phyloP scores from a whole-genome alignment of 345 rosid species.

The Gossypium stocksii region DNA sequence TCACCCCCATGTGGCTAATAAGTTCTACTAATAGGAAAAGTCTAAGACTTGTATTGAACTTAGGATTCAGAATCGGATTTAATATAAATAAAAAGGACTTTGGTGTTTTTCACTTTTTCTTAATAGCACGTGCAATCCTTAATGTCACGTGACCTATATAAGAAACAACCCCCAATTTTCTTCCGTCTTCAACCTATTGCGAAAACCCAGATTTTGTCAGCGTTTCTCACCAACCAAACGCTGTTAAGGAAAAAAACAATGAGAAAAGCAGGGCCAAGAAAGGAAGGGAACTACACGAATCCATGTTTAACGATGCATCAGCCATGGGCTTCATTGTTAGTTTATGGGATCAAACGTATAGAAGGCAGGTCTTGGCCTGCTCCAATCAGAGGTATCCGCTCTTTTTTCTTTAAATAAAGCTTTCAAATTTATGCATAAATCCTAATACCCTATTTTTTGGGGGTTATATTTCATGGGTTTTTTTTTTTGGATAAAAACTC shows the following conservation, averaged over 20 bases:
- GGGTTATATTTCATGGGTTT: not conserved
- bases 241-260: not conserved
- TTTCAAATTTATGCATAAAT: not conserved
- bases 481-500: not conserved
- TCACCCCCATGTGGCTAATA: too few relatives aligned
- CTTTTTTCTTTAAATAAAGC: not conserved
- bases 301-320: conserved; percentile 94
- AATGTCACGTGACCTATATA: not conserved
- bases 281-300: conserved; percentile 59
- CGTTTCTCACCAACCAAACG: not conserved
- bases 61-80: too few relatives aligned
- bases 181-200: not conserved
- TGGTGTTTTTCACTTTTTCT: too few relatives aligned
- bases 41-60: too few relatives aligned
- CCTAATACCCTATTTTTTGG: not conserved
- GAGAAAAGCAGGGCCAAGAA: conserved; percentile 29
- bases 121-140: not conserved
- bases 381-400: conserved; percentile 61
- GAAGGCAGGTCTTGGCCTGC: conserved; percentile 96
- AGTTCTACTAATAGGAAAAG: too few relatives aligned
- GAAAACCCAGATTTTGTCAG: not conserved
- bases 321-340: conserved; percentile 90
- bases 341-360: conserved; percentile 82
- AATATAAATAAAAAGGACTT: too few relatives aligned
- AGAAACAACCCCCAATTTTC: not conserved